Evolutionary conservation across 2,329 filamentous ascomycete species (phyloP).

Genomic region (Xylaria hypoxylon): DNA sequence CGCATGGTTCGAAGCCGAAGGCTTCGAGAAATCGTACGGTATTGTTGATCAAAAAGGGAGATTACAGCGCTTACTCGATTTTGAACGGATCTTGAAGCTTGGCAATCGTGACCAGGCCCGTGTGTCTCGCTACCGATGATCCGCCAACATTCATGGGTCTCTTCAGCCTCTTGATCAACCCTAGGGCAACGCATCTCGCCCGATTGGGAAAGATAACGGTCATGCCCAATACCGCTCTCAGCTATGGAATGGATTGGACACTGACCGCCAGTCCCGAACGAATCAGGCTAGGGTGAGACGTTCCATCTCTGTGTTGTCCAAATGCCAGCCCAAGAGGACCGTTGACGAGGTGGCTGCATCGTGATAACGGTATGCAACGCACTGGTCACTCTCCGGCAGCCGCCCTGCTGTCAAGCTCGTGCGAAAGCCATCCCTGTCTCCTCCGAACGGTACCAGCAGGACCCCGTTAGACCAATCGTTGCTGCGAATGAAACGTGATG

Average conservation of each 20-base stretch:
- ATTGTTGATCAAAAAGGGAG: constrained; percentile 14
- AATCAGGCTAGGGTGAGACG: constrained; percentile 30
- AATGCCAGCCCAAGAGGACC: constrained; percentile 31
- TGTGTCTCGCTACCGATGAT: constrained; percentile 32
- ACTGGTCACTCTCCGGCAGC: constrained; percentile 27
- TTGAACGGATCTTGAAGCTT: constrained; percentile 23
- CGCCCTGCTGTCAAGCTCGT: constrained; percentile 32
- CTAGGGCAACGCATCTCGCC: constrained; percentile 34
- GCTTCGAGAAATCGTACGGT: constrained; percentile 22
- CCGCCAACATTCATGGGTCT: constrained; percentile 10
- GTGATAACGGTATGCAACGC: constrained; percentile 31
- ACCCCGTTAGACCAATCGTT: constrained; percentile 19
- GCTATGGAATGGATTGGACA: constrained; percentile 7
- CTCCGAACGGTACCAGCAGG: constrained; percentile 16
- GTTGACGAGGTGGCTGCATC: constrained; percentile 36
- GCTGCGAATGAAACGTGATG: constrained; percentile 11
- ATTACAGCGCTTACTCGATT: constrained; percentile 26
- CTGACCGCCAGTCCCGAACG: constrained; percentile 37
- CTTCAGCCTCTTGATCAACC: constrained; percentile 38
- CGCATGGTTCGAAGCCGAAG: constrained; percentile 18
- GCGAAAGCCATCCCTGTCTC: constrained; percentile 24
- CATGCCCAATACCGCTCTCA: constrained; percentile 34
- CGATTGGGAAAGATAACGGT: constrained; percentile 33
- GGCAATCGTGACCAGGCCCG: constrained; percentile 13
- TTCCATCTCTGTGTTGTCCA: constrained; percentile 36